Evolutionary conservation across 345 rosid species (phyloP).

Genomic region (Sonneratia alba): DNA sequence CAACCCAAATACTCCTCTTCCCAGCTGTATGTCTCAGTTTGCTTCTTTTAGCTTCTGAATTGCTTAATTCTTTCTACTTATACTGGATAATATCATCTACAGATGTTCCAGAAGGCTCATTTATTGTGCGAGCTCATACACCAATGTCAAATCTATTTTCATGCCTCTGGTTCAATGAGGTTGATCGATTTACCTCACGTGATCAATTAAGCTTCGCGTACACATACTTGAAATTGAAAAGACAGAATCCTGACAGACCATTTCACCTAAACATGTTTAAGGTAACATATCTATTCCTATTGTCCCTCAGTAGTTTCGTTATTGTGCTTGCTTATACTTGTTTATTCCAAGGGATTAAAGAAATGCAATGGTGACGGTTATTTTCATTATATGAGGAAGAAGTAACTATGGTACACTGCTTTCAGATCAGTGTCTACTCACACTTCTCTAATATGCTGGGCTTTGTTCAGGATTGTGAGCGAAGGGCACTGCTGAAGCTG

Average conservation of each 20-base stretch:
- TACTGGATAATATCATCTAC: slow-evolving; percentile 13
- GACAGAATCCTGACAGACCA: slow-evolving; percentile 58
- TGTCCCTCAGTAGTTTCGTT: background rate
- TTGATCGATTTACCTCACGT: slow-evolving; percentile 79
- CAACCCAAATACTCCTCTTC: slow-evolving; percentile 57
- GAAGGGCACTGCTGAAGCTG: background rate
- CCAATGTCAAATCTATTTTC: slow-evolving; percentile 93
- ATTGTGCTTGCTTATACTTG: background rate
- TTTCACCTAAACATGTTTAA: slow-evolving; percentile 77
- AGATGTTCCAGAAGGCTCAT: slow-evolving; percentile 99
- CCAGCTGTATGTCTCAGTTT: slow-evolving; percentile 53
- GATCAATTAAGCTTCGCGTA: slow-evolving; percentile 96
- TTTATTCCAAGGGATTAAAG: background rate
- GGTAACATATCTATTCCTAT: slow-evolving; percentile 27
- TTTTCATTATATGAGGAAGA: background rate
- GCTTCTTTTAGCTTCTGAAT: background rate
- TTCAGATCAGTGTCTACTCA: background rate
- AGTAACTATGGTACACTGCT: background rate
- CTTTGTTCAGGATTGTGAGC: slow-evolving; percentile 4
- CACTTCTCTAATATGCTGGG: background rate
- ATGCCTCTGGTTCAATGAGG: slow-evolving; percentile 93
- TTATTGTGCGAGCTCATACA: slow-evolving; percentile 67
- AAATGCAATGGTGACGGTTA: background rate
- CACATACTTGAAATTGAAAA: slow-evolving; percentile 71
- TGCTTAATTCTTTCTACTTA: slow-evolving; percentile 6